Evolutionary conservation across 768 basidiomycete species (phyloP).

Genomic region (Boletellus emodensis): DNA sequence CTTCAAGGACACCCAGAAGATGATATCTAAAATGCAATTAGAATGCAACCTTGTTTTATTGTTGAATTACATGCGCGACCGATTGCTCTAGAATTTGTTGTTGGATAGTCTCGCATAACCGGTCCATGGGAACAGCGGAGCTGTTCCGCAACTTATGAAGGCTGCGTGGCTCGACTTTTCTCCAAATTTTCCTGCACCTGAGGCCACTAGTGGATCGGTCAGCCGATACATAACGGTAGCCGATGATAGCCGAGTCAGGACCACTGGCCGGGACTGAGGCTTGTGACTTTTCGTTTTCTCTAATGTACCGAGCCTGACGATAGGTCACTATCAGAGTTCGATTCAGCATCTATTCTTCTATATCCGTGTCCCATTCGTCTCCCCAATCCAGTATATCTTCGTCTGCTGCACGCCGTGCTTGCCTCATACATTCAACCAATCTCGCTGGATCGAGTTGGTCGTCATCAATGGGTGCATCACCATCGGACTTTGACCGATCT

Average conservation of each 20-base stretch:
- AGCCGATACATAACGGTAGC: too few species aligned
- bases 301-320: not conserved
- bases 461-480: slow-evolving; percentile 12
- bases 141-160: too few species aligned
- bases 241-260: too few species aligned
- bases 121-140: not conserved
- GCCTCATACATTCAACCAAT: slow-evolving; percentile 24
- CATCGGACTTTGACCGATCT: slow-evolving; percentile 9
- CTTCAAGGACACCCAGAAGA: not conserved
- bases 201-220: too few species aligned
- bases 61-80: not conserved
- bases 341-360: slow-evolving; percentile 3
- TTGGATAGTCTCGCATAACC: not conserved
- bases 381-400: slow-evolving; percentile 31
- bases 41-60: not conserved
- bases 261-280: too few species aligned
- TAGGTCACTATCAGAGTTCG: not conserved
- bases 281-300: too few species aligned
- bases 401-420: slow-evolving; percentile 22
- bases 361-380: slow-evolving; percentile 26
- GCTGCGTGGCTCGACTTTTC: too few species aligned
- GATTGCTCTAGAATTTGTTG: slow-evolving; percentile 1
- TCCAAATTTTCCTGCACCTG: too few species aligned
- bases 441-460: slow-evolving; percentile 13
- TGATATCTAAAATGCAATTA: not conserved